Evolutionary conservation across 1,284 basidiomycete species (phyloP).

Genomic region (Vanrija humicola): DNA sequence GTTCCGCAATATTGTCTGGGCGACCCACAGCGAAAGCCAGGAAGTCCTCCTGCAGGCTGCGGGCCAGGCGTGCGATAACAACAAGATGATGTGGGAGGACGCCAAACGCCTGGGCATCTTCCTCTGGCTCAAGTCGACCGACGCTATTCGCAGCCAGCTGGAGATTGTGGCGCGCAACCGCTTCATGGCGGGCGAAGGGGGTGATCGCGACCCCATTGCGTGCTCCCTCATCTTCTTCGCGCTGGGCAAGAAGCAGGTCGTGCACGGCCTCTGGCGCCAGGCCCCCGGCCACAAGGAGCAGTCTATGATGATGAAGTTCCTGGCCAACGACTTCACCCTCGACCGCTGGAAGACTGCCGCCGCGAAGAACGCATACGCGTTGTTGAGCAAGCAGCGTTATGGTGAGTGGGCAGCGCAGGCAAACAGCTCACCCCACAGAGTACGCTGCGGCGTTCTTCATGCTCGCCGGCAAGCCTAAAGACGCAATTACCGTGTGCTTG

Average conservation of each 20-base stretch:
- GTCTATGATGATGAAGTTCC: slow-evolving; percentile 81
- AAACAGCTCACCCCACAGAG: slow-evolving; percentile 54
- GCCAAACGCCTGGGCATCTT: slow-evolving; percentile 81
- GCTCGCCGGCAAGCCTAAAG: slow-evolving; percentile 79
- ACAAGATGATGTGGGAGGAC: slow-evolving; percentile 82
- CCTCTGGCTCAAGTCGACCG: slow-evolving; percentile 76
- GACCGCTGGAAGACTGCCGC: slow-evolving; percentile 89
- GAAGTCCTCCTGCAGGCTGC: slow-evolving; percentile 72
- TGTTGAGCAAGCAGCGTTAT: slow-evolving; percentile 87
- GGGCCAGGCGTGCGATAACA: slow-evolving; percentile 61
- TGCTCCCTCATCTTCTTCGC: slow-evolving; percentile 95
- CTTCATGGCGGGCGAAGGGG: slow-evolving; percentile 70
- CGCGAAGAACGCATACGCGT: slow-evolving; percentile 91
- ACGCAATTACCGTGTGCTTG: slow-evolving; percentile 87
- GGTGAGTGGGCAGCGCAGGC: slow-evolving; percentile 54
- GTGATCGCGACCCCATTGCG: slow-evolving; percentile 73
- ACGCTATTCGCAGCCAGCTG: slow-evolving; percentile 69
- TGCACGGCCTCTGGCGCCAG: slow-evolving; percentile 93
- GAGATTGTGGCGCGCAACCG: slow-evolving; percentile 90
- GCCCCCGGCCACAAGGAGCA: slow-evolving; percentile 93
- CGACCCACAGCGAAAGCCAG: slow-evolving; percentile 88
- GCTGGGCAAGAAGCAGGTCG: slow-evolving; percentile 82
- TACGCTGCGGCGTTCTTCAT: slow-evolving; percentile 98
- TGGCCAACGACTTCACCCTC: slow-evolving; percentile 83
- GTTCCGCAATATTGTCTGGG: slow-evolving; percentile 92